phyloP scores from a whole-genome alignment of 371 early-diverging fungal genomes.

The Mucor mucedo region DNA sequence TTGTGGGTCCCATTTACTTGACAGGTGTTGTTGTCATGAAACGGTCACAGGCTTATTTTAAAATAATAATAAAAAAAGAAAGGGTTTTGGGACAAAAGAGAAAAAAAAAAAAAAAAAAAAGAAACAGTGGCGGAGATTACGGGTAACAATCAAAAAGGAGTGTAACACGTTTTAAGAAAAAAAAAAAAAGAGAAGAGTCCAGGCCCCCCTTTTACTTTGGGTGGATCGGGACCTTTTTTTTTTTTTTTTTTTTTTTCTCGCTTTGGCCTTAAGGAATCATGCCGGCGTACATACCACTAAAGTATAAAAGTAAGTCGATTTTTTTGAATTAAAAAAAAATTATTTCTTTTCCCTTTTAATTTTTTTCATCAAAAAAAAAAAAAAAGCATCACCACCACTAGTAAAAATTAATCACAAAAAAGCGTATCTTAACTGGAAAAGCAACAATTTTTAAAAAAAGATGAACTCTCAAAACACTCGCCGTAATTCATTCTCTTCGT shows the following conservation, averaged over 20 bases:
- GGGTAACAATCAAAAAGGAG: background rate
- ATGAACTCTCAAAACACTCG: slow-evolving; percentile 7
- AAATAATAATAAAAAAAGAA: slow-evolving; percentile 10
- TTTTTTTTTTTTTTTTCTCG: background rate
- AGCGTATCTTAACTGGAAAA: too few relatives aligned
- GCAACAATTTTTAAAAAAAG: too few relatives aligned
- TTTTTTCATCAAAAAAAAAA: background rate
- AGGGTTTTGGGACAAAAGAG: slow-evolving; percentile 7
- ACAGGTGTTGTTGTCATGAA: slow-evolving; percentile 32
- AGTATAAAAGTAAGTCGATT: background rate
- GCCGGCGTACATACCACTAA: slow-evolving; percentile 17
- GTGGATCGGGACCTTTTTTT: slow-evolving; percentile 26
- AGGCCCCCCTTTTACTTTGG: slow-evolving; percentile 4
- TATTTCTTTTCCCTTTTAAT: too few relatives aligned
- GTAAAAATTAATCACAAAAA: background rate
- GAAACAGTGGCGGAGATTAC: slow-evolving; percentile 3
- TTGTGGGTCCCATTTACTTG: slow-evolving; percentile 19
- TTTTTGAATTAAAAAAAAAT: background rate
- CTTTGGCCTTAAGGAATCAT: slow-evolving; percentile 19
- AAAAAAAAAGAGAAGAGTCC: slow-evolving; percentile 13
- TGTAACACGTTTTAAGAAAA: slow-evolving; percentile 15
- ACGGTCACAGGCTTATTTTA: background rate
- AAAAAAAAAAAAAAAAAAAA: background rate
- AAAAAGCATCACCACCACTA: slow-evolving; percentile 4
- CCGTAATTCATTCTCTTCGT: slow-evolving; percentile 34